Evolutionary conservation across 768 basidiomycete species (phyloP).

Genomic region (Ramaria sp.): DNA sequence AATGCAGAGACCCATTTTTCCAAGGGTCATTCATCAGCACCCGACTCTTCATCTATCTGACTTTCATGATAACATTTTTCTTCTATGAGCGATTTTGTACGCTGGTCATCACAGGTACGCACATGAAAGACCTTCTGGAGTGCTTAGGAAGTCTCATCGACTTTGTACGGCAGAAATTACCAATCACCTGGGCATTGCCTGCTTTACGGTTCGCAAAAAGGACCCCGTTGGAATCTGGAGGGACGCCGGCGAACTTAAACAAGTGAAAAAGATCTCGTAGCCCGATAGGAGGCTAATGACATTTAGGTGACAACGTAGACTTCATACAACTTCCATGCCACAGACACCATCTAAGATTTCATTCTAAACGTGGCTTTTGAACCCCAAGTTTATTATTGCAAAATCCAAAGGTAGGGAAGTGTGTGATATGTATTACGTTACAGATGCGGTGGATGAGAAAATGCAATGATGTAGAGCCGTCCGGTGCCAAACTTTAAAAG

Average conservation of each 20-base stretch:
- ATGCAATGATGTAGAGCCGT: background rate
- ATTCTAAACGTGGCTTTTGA: no score
- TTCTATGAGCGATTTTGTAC: conserved; percentile 71
- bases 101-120: conserved; percentile 48
- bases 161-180: conserved; percentile 51
- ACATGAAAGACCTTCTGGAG: background rate
- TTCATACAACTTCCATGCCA: no score
- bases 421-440: background rate
- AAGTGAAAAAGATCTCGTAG: conserved; percentile 6
- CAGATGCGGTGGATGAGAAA: background rate
- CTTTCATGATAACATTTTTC: conserved; percentile 55
- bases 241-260: conserved; percentile 18
- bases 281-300: background rate
- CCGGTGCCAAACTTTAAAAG: background rate
- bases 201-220: conserved; percentile 86
- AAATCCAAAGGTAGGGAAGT: background rate
- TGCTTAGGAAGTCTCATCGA: no score
- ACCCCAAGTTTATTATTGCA: no score
- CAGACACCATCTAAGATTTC: no score
- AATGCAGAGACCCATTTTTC: conserved; percentile 52
- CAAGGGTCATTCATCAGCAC: conserved; percentile 56
- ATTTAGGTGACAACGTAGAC: no score
- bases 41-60: conserved; percentile 61
- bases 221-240: conserved; percentile 59
- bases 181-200: conserved; percentile 86